Base-by-base conservation (phyloP, 768 basidiomycete genomes). In the Naganishia vaughanmartiniae region DNA sequence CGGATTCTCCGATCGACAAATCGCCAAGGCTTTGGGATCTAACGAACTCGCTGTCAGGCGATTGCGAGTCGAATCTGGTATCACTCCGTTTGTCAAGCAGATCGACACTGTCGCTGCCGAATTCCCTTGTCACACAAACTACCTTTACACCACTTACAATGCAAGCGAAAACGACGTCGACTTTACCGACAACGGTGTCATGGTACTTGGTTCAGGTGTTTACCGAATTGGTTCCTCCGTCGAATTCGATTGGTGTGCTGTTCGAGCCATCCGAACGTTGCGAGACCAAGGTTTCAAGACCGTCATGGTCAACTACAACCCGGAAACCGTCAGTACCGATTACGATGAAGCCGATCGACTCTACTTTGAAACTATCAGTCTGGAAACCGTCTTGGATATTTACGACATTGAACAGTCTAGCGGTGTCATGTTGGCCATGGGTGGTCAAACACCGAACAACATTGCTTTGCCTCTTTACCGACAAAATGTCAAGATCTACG, bases 191-290 rank as follows among this genome's bases (percentile, higher is more conserved):
- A 86, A 89, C 69, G 96, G 95, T 73, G 89, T 98, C 72, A 95
- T 98, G 87, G 96, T 98, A 3, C 86, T 98, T 51, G 96, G 96
- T 36, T 98, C 95, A 17, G 96, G 96, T 70, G 95, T 97, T 2
- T 99, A 99, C 83, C 89, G 96, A 66, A 99, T 99, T 74, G 95
- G 96, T 21, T 98, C 95, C 1, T 97, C 94, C 4, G 95, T 99
- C 81, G 95, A 99, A 83, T 98, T 99, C 83, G 95, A 98, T 80
- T 99, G 95, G 95, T 98, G 95, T 81, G 96, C 95, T 19, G 95
- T 99, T 66, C 89, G 94, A 58, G 93, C 94, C 36, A 98, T 98
- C 79, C 85, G 95, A 75, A 98, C 96, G 0, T 85, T 99, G 33
- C 92, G 94, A 73, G 91, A 95, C n/a, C 89, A 91, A 77, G 93